Percentiles rank a stretch among this genome's conserved stretches.
These are phyloP conservation scores for Rubus idaeus DNA, from an alignment of 306 rosid species.

Conservation along the genomic window DNA sequence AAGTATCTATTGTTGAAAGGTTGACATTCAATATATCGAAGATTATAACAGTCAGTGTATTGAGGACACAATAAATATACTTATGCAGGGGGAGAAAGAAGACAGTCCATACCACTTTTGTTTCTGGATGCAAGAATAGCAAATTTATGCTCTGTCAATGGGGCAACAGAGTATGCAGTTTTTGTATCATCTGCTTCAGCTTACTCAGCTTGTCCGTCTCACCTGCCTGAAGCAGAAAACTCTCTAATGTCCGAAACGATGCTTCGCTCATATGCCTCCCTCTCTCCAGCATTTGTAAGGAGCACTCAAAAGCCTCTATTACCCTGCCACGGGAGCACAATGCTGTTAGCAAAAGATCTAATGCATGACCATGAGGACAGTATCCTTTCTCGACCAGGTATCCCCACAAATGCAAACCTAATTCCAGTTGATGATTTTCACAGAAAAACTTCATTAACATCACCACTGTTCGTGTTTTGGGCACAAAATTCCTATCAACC, in stretches of 20 bases:
- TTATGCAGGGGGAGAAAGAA: not conserved
- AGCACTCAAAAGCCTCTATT: slow-evolving; percentile 70
- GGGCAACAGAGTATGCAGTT: slow-evolving; percentile 61
- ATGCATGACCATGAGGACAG: slow-evolving; percentile 85
- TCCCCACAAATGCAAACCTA: slow-evolving; percentile 66
- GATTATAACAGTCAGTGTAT: not conserved
- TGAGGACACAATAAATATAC: not conserved
- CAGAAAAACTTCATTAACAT: slow-evolving; percentile 73
- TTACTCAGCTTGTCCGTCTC: slow-evolving; percentile 53
- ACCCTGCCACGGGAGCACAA: slow-evolving; percentile 66
- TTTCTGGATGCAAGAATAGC: slow-evolving; percentile 33
- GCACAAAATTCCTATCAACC: slow-evolving; percentile 58
- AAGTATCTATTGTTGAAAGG: not conserved
- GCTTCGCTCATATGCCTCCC: slow-evolving; percentile 76
- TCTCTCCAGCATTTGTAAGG: slow-evolving; percentile 74
- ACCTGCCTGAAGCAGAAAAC: slow-evolving; percentile 43
- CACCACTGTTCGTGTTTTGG: slow-evolving; percentile 67
- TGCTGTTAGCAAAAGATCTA: slow-evolving; percentile 76
- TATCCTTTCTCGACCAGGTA: slow-evolving; percentile 67
- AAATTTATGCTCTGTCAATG: slow-evolving; percentile 40
- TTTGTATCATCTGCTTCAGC: slow-evolving; percentile 61
- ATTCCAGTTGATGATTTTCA: slow-evolving; percentile 56
- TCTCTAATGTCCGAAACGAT: slow-evolving; percentile 63
- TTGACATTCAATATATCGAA: not conserved
- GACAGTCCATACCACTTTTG: not conserved